Percentiles rank a stretch among this genome's conserved stretches.
These are phyloP conservation scores for Tympanopsis confertula DNA, from an alignment of 2,329 filamentous ascomycete genomes.

Conservation along the genomic window DNA sequence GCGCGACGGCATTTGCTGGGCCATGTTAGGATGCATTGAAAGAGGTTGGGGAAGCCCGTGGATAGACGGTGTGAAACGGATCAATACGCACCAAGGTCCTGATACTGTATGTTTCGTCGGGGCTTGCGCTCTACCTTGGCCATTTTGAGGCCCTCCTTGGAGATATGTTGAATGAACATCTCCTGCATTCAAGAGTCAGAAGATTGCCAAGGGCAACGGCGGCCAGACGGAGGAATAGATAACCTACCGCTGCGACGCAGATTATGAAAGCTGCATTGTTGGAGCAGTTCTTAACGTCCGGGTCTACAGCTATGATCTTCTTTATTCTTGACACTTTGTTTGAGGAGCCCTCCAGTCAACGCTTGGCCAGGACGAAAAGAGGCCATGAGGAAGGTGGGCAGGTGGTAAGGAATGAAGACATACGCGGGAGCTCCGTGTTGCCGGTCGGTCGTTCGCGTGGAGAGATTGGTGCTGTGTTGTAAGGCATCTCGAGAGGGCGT, in stretches of 20 bases:
- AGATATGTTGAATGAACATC: constrained; percentile 55
- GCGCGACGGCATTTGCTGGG: constrained; percentile 49
- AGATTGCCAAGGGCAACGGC: not conserved
- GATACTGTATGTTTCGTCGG: constrained; percentile 54
- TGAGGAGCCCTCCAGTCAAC: too few species aligned
- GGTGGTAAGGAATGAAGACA: constrained; percentile 19
- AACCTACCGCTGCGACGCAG: constrained; percentile 66
- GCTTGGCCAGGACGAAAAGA: constrained; percentile 1
- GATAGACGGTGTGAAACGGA: not conserved
- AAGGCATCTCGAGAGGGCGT: constrained; percentile 53
- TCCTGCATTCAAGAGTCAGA: constrained; percentile 24
- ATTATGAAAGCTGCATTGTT: constrained; percentile 93
- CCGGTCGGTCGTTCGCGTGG: constrained; percentile 74
- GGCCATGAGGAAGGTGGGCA: constrained; percentile 4
- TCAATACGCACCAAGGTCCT: constrained; percentile 43
- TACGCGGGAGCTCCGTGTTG: constrained; percentile 74
- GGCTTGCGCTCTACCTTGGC: constrained; percentile 57
- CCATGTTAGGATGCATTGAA: not conserved
- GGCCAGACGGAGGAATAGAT: constrained; percentile 4
- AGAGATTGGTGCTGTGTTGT: constrained; percentile 76
- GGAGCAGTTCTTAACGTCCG: constrained; percentile 74
- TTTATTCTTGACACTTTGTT: constrained; percentile 80
- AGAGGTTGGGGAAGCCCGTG: not conserved
- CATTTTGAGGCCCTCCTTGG: constrained; percentile 53
- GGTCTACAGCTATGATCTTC: constrained; percentile 83